Evolutionary conservation across 768 basidiomycete genomes (phyloP).

Genomic region (Paxillus rubicundulus): DNA sequence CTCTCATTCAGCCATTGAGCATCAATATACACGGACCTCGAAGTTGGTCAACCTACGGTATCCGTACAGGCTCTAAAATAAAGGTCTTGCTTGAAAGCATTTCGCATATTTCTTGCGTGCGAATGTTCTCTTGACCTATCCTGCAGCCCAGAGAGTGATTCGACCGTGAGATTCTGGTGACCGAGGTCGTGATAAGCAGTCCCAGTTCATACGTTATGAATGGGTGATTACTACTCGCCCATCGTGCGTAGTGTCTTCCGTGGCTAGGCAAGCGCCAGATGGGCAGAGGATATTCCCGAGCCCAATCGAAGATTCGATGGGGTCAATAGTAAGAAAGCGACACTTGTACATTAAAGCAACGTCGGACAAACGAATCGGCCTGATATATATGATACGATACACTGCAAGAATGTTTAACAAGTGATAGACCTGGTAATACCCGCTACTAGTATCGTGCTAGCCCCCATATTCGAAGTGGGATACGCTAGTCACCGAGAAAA

Average conservation of each 20-base stretch:
- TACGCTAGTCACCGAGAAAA: neutral
- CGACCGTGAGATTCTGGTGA: slow-evolving; percentile 8
- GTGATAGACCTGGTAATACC: slow-evolving; percentile 1
- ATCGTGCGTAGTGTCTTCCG: slow-evolving; percentile 46
- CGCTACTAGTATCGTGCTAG: neutral
- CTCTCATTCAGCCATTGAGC: no score
- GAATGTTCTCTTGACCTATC: slow-evolving; percentile 5
- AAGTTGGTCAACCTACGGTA: no score
- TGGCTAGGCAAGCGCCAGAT: slow-evolving; percentile 66
- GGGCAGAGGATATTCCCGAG: slow-evolving; percentile 39
- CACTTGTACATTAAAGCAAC: slow-evolving; percentile 22
- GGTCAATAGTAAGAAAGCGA: no score
- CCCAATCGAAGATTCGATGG: neutral
- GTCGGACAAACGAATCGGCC: slow-evolving; percentile 5
- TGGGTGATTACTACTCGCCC: slow-evolving; percentile 33
- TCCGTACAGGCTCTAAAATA: no score
- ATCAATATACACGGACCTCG: no score
- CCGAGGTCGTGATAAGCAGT: slow-evolving; percentile 25
- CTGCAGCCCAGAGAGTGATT: slow-evolving; percentile 2
- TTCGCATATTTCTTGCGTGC: slow-evolving; percentile 31
- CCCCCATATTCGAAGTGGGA: neutral
- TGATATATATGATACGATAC: no score
- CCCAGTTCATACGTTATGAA: slow-evolving; percentile 30
- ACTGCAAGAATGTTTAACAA: no score
- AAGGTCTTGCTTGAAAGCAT: slow-evolving; percentile 61